phyloP scores from a whole-genome alignment of 345 rosid genomes.

The Gossypium raimondii region DNA sequence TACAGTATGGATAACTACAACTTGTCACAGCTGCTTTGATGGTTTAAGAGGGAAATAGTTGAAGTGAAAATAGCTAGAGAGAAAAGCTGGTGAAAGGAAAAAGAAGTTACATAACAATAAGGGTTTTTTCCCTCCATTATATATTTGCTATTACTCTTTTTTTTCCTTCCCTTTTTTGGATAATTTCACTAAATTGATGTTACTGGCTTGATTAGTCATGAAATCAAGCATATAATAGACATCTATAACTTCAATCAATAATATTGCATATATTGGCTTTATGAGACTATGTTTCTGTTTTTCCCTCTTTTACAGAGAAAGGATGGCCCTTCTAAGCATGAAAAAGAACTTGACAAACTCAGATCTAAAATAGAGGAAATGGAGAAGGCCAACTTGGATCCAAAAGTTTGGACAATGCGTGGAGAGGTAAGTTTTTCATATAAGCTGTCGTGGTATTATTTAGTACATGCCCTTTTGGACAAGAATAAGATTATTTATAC shows the following conservation, averaged over 20 bases:
- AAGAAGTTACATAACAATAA: neutral
- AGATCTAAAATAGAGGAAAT: constrained; percentile 64
- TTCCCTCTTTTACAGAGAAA: constrained; percentile 36
- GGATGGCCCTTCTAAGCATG: constrained; percentile 66
- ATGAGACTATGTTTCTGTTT: constrained; percentile 6
- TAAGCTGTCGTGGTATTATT: neutral
- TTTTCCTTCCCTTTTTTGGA: neutral
- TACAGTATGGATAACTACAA: neutral
- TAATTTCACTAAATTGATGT: neutral
- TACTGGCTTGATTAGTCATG: neutral
- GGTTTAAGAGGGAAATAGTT: neutral
- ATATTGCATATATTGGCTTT: neutral
- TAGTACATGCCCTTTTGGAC: neutral
- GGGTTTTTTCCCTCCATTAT: neutral
- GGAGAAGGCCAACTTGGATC: constrained; percentile 87
- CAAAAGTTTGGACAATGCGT: constrained; percentile 91
- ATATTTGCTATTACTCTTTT: neutral
- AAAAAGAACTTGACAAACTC: constrained; percentile 56
- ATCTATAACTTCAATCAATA: constrained; percentile 9
- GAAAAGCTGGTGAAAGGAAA: neutral
- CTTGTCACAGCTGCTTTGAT: neutral
- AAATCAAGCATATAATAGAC: neutral
- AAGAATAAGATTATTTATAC: neutral
- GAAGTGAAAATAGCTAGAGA: neutral
- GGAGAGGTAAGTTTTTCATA: constrained; percentile 65